Conservation (phyloP, 1,284 basidiomycete species). For the Volvariella surrecta region DNA sequence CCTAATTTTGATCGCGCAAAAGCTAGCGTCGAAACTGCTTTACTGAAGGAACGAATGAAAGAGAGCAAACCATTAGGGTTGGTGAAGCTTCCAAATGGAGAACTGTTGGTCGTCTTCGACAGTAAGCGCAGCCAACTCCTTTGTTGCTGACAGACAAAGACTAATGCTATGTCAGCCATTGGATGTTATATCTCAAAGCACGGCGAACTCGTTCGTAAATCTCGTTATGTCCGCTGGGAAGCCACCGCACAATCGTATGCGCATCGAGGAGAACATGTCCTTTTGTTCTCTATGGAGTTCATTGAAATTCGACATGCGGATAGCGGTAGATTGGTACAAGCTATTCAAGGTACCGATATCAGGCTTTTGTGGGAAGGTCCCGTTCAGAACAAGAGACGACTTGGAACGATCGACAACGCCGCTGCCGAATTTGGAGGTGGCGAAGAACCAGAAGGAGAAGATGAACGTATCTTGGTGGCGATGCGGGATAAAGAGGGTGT, state of each 20-base stretch:
- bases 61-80: conserved; percentile 58
- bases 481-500: conserved; percentile 42
- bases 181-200: conserved; percentile 68
- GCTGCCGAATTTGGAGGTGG: too few species aligned
- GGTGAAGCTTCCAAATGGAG: conserved; percentile 42
- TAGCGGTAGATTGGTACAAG: conserved; percentile 63
- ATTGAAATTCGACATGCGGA: conserved; percentile 60
- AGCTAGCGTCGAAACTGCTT: conserved; percentile 30
- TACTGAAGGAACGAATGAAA: conserved; percentile 53
- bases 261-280: conserved; percentile 47
- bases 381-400: neutral
- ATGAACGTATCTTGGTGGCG: conserved; percentile 47
- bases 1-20: conserved; percentile 51
- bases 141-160: neutral
- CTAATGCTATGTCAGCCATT: conserved; percentile 32
- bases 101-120: conserved; percentile 67
- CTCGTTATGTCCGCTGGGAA: conserved; percentile 69
- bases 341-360: conserved; percentile 61
- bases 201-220: conserved; percentile 52
- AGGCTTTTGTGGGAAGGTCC: conserved; percentile 40
- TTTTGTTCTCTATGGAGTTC: conserved; percentile 66
- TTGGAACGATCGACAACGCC: too few species aligned
- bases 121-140: conserved; percentile 30
- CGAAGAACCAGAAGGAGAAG: neutral
- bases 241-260: conserved; percentile 51